Evolutionary conservation across 805 yeast genomes (phyloP).

Genomic region (Saturnispora serradocipensis): DNA sequence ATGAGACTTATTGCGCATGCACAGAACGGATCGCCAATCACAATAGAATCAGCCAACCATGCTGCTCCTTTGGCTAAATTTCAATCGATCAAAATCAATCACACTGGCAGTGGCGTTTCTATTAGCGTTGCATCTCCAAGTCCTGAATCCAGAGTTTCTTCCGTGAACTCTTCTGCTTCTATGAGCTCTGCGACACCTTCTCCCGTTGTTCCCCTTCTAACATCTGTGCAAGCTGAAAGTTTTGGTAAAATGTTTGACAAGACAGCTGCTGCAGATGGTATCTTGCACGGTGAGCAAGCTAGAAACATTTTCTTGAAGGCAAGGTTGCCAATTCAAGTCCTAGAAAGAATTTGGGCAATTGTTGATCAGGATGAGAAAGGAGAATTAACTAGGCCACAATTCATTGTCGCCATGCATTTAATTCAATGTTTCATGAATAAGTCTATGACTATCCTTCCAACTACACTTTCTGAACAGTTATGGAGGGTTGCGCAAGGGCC

Average conservation of each 20-base stretch:
- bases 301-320: slow-evolving; percentile 85
- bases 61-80: slow-evolving; percentile 64
- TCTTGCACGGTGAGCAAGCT: slow-evolving; percentile 69
- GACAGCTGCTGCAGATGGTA: slow-evolving; percentile 47
- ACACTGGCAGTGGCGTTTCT: slow-evolving; percentile 27
- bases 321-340: slow-evolving; percentile 60
- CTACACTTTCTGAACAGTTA: slow-evolving; percentile 25
- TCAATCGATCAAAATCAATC: slow-evolving; percentile 28
- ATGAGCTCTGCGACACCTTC: slow-evolving; percentile 21
- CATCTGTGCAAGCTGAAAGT: slow-evolving; percentile 48
- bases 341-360: slow-evolving; percentile 84
- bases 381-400: slow-evolving; percentile 60
- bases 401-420: slow-evolving; percentile 89
- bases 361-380: slow-evolving; percentile 76
- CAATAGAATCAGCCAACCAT: slow-evolving; percentile 39
- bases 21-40: slow-evolving; percentile 58
- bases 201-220: slow-evolving; percentile 41
- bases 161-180: slow-evolving; percentile 24
- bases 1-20: slow-evolving; percentile 84
- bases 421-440: slow-evolving; percentile 70
- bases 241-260: slow-evolving; percentile 68
- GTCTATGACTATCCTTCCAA: slow-evolving; percentile 40
- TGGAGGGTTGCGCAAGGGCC: slow-evolving; percentile 25
- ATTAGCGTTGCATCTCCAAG: background rate
- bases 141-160: slow-evolving; percentile 28